A percentile compares a stretch with the other conserved stretches of the same genome.
Conservation (phyloP, 805 yeast species). For the Ogataea nakhonphanomensis region DNA sequence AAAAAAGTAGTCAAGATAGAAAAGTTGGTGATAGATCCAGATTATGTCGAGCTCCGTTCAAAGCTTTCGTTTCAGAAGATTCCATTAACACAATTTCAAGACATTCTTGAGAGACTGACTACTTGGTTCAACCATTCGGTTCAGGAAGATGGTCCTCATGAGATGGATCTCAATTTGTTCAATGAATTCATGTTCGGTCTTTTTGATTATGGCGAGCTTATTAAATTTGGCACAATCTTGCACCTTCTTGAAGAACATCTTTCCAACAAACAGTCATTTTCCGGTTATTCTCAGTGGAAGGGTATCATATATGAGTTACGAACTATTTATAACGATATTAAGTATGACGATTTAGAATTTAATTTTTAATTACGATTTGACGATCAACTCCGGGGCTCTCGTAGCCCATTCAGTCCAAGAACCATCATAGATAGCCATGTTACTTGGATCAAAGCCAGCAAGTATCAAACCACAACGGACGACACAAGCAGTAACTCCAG, state of each 20-base stretch:
- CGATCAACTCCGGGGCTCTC: constrained; percentile 61
- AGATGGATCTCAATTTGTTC: constrained; percentile 27
- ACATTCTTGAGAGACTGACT: constrained; percentile 13
- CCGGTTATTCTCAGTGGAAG: constrained; percentile 23
- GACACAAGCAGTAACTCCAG: constrained; percentile 94
- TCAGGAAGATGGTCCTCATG: constrained; percentile 20
- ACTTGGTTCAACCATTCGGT: constrained; percentile 28
- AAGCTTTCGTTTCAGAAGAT: constrained; percentile 25
- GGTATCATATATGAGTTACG: constrained; percentile 16
- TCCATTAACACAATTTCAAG: constrained; percentile 15
- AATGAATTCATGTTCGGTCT: constrained; percentile 27
- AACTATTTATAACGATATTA: constrained; percentile 11
- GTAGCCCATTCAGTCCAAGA: constrained; percentile 89
- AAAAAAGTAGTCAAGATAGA: constrained; percentile 1
- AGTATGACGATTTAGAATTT: constrained; percentile 14
- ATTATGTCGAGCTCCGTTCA: constrained; percentile 10
- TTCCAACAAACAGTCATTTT: background rate
- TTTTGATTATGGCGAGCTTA: constrained; percentile 19
- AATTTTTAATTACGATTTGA: constrained; percentile 32
- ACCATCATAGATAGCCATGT: constrained; percentile 73
- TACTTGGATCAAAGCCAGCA: constrained; percentile 43
- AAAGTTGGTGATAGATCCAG: constrained; percentile 7
- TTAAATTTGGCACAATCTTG: constrained; percentile 20
- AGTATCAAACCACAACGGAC: constrained; percentile 68
- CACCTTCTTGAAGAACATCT: constrained; percentile 16